A percentile compares a stretch with the other conserved stretches of the same genome.
Conservation (phyloP, 2,329 filamentous ascomycete species). For the Pseudogymnoascus sp. region DNA sequence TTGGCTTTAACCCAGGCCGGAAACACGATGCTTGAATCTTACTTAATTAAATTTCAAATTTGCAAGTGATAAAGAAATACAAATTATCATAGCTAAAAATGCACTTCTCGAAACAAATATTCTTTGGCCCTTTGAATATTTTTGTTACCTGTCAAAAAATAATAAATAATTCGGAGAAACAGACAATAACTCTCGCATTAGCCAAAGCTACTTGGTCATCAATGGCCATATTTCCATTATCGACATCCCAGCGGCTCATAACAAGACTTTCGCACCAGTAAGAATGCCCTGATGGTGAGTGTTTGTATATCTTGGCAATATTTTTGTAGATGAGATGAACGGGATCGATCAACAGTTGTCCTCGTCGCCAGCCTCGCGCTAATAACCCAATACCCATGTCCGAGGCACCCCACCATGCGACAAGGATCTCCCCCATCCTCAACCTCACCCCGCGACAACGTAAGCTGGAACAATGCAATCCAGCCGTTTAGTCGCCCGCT, state of each 20-base stretch:
- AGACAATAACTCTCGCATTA: background rate
- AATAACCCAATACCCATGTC: background rate
- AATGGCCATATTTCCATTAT: background rate
- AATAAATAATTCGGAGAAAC: background rate
- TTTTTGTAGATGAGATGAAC: background rate
- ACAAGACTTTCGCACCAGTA: background rate
- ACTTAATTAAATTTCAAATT: too few species aligned
- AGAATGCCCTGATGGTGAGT: background rate
- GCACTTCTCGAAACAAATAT: too few species aligned
- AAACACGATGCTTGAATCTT: background rate
- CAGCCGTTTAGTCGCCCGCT: background rate
- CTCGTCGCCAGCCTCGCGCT: background rate
- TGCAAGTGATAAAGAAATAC: too few species aligned
- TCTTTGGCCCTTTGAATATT: background rate
- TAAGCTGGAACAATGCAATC: background rate
- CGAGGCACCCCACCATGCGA: background rate
- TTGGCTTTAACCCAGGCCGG: background rate
- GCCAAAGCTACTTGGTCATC: background rate
- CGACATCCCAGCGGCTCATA: background rate
- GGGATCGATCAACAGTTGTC: background rate
- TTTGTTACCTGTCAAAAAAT: background rate
- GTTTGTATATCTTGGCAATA: background rate
- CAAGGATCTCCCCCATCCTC: background rate
- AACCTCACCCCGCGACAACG: background rate
- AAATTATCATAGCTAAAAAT: background rate